Base-by-base conservation (phyloP, 2,329 filamentous ascomycete species). In the Pseudocercospora eumusae region DNA sequence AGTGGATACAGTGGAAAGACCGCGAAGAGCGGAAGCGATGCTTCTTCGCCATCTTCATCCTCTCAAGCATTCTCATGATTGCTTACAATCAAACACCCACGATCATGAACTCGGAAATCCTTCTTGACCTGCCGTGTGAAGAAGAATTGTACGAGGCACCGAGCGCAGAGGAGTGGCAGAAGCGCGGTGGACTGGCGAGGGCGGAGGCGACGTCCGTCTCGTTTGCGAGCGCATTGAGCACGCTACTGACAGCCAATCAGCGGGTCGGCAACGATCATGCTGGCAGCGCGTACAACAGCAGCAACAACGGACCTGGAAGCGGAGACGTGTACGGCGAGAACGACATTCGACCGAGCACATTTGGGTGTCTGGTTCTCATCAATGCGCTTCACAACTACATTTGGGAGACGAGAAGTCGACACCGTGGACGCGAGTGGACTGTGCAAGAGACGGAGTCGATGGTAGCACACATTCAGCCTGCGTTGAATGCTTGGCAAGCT, bases 311-410 rank as follows among this genome's bases (percentile, higher is more conserved):
- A 27, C 54, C 55, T 40, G 59, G 25, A 31, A 62, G 42, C 10
- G 49, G 33, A 47, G 58, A 40, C 57, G 59, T 56, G 59, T 52
- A 57, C 13, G 60, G 65, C 2, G 80, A 84, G 66, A 86, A 81
- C 57, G 87, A 91, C 33, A 81, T 95, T 53, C 86, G 85, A 67
- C 92, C 92, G 0, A 97, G 93, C 77, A 93, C 92, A 0, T 96
- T 96, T 74, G 95, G 93, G 8, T 96, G 92, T 74, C 82, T 97
- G 28, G 84, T 97, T 5, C 79, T 99, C 65, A 97, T 98, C 74
- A 93, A 96, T 73, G 93, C 95, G 3, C 82, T 98, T 23, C 95
- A 98, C 78, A 97, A 97, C 70, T 97, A 96, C 76, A 97, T 98
- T 49, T 98, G 95, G 95, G 93, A 98, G 77, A 97, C 93, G 0